phyloP scores from a whole-genome alignment of 2,329 filamentous ascomycete species.

The Xylariaceae sp. region DNA sequence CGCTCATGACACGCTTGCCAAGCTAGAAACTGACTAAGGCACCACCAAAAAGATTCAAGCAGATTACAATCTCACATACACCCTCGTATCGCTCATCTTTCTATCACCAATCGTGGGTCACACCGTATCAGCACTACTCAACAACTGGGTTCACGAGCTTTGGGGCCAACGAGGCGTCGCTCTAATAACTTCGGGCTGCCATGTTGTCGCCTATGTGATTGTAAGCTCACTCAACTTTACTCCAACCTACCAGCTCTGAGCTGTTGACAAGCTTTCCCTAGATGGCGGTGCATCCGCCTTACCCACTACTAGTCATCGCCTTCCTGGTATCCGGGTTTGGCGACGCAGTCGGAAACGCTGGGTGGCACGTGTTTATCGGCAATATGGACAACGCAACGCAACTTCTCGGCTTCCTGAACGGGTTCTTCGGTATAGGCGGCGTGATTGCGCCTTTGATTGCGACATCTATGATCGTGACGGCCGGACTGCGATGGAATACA shows the following conservation, averaged over 20 bases:
- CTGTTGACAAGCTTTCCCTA: slow-evolving; percentile 11
- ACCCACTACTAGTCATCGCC: no score
- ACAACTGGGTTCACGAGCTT: slow-evolving; percentile 60
- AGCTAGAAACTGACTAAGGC: no score
- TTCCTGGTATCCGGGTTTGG: no score
- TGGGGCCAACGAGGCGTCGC: slow-evolving; percentile 70
- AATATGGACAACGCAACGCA: slow-evolving; percentile 72
- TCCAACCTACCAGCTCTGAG: slow-evolving; percentile 49
- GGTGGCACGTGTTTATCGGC: slow-evolving; percentile 60
- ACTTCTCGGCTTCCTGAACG: slow-evolving; percentile 69
- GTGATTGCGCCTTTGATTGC: slow-evolving; percentile 67
- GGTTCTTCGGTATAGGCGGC: slow-evolving; percentile 67
- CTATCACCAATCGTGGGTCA: slow-evolving; percentile 65
- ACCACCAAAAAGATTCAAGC: slow-evolving; percentile 3
- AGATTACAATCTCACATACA: slow-evolving; percentile 60
- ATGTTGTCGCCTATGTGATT: slow-evolving; percentile 62
- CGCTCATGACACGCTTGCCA: no score
- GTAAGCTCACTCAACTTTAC: slow-evolving; percentile 63
- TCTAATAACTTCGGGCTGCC: slow-evolving; percentile 57
- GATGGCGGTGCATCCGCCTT: slow-evolving; percentile 28
- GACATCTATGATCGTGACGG: slow-evolving; percentile 67
- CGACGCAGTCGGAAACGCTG: slow-evolving; percentile 28
- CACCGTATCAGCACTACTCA: slow-evolving; percentile 57
- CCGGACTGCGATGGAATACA: slow-evolving; percentile 59
- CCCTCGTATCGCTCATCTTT: slow-evolving; percentile 63